Base-by-base conservation (phyloP, 495 filamentous ascomycete species). In the Daldinia childiae region DNA sequence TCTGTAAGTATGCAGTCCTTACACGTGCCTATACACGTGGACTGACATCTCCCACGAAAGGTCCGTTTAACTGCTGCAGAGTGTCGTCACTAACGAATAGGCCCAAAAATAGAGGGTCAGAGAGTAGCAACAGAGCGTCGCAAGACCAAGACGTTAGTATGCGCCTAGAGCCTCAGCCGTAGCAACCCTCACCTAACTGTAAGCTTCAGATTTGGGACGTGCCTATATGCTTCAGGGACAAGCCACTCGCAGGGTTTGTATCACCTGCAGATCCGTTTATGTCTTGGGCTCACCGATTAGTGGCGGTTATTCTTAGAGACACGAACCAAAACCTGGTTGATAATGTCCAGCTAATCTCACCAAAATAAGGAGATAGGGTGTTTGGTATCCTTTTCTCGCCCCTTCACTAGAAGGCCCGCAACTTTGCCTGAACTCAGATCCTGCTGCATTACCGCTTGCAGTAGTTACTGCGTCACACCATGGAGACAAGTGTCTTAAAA, bases 281-380 rank as follows among this genome's bases (percentile, higher is more conserved):
- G 65, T 66, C 52, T 64, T 69, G 71, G 65, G 59, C 62, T 50
- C 64, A 27, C 57, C 65, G 62, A 69, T 56, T 52, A 69, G 45
- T 66, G 64, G 70, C 59, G 56, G 71, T 66, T 73, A 73, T 73
- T 73, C 61, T 73, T 73, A 73, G 71, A 62, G 67, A 7, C 50
- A 58, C 48, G 43, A 62, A 66, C 58, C 41, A 29, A 69, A 66
- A 62, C 61, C 50, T 64, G 57, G 61, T 59, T 58, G 32, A 54
- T 57, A 34, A 69, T 19, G 43, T 29, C 27, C 30, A 29, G 57
- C 62, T 52, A 36, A 30, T 45, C 57, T 62, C 50, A 36, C 52
- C 60, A 62, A 62, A 65, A 58, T 54, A 14, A 14, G 19, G 41
- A 21, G 54, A 39, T 9, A 48, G 43, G 4, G n/a, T 12, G 17